Evolutionary conservation across 768 basidiomycete species (phyloP).

Genomic region (Phanerochaete sordida): DNA sequence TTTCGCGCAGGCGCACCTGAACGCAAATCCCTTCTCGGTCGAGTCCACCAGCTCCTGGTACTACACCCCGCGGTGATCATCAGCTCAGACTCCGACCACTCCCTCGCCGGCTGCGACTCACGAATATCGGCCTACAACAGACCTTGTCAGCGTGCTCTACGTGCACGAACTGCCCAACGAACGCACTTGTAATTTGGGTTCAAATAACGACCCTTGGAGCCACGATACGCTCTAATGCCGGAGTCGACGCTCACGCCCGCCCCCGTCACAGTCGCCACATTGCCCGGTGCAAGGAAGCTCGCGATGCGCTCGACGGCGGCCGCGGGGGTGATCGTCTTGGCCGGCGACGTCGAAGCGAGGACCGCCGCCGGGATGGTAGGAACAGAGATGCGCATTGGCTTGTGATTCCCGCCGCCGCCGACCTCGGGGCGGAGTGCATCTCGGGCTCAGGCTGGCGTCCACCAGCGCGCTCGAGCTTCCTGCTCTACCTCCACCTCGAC

Average conservation of each 20-base stretch:
- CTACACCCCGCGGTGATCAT: conserved; percentile 30
- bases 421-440: background rate
- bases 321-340: conserved; percentile 37
- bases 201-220: conserved; percentile 80
- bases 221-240: conserved; percentile 93
- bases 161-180: background rate
- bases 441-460: no score
- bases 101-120: conserved; percentile 21
- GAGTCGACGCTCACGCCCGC: conserved; percentile 96
- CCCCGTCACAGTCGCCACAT: conserved; percentile 74
- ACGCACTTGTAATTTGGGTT: conserved; percentile 85
- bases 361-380: conserved; percentile 67
- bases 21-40: conserved; percentile 61
- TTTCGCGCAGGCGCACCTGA: conserved; percentile 27
- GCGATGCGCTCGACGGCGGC: conserved; percentile 61
- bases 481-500: background rate
- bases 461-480: no score
- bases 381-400: conserved; percentile 70
- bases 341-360: conserved; percentile 37
- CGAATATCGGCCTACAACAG: conserved; percentile 52
- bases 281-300: conserved; percentile 66
- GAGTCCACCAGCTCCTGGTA: conserved; percentile 82
- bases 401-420: background rate
- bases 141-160: background rate
- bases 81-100: background rate